phyloP scores from a whole-genome alignment of 1,284 basidiomycete species.

The Sanghuangporus weigelae region DNA sequence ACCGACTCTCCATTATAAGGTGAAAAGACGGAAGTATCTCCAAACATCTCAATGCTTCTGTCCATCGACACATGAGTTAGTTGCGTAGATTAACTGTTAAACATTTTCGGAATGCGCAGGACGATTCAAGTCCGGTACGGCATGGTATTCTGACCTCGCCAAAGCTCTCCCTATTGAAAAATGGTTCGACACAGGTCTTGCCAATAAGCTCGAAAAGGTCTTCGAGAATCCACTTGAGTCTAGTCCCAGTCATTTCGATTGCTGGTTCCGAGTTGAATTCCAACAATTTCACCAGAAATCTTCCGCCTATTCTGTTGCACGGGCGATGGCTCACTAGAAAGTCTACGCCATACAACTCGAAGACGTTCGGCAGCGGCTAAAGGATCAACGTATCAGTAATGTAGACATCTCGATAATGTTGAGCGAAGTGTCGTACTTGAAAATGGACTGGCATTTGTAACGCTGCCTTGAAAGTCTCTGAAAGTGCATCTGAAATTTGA shows the following conservation, averaged over 20 bases:
- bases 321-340: constrained; percentile 67
- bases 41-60: neutral
- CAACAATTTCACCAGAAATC: constrained; percentile 70
- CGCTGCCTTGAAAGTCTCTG: constrained; percentile 83
- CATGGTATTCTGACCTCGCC: neutral
- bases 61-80: neutral
- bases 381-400: neutral
- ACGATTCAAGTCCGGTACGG: neutral
- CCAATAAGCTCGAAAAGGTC: constrained; percentile 77
- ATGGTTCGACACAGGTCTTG: constrained; percentile 65
- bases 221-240: constrained; percentile 74
- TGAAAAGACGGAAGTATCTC: neutral
- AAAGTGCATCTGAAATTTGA: constrained; percentile 64
- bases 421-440: constrained; percentile 47
- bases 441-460: constrained; percentile 83
- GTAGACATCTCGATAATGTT: constrained; percentile 1
- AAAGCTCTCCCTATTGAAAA: constrained; percentile 31
- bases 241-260: constrained; percentile 88
- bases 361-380: constrained; percentile 86
- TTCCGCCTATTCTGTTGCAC: constrained; percentile 17
- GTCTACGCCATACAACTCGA: constrained; percentile 93
- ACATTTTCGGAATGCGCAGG: constrained; percentile 4
- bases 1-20: neutral
- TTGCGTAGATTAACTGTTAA: neutral
- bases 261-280: constrained; percentile 97